Base-by-base conservation (phyloP, 129 eudicot genomes). In the Flaveria bidentis region DNA sequence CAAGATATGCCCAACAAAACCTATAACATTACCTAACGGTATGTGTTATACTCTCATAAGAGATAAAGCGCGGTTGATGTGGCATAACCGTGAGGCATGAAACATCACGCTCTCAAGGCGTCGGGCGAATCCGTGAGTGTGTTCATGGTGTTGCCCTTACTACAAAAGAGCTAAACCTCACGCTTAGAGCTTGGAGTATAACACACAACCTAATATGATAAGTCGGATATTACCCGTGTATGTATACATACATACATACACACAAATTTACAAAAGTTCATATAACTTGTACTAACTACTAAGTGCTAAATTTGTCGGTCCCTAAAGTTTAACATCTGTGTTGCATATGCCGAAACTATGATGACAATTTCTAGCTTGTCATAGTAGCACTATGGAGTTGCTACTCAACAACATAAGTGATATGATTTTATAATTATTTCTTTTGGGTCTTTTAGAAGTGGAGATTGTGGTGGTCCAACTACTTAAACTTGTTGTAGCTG, bases 391-490 rank as follows among this genome's bases (percentile, higher is more conserved):
- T 68, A 55, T 56, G 61, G 28, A 2, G 75, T 49, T 77, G 81
- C 14, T 77, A 53, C 46, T n/a, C 45, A 53, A 67, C 23, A 63
- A 75, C 20, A 63, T 30, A 30, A 30, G 73, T 33, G 39, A 76
- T 47, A 65, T 76, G 28, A 41, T 36, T 5, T 36, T 50, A 30
- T 42, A 26, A 44, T 44, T 69, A 10, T 23, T 67, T 13, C 20
- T 9, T 55, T 77, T 76, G 69, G 75, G 36, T 68, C 49, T 56
- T 76, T n/a, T 56, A 28, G 42, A 28, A 78, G 75, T 78, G 76
- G 70, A 67, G 75, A n/a, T 77, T 9, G 81, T 60, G 30, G 77
- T 78, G 65, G 76, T 78, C 76, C 76, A 45, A 47, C 18, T 39
- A 4, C 57, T 14, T 26, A 44, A 69, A 60, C 41, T 46, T 70